phyloP scores from a whole-genome alignment of 176 grass and related monocot species.

The Elymus sibiricus region DNA sequence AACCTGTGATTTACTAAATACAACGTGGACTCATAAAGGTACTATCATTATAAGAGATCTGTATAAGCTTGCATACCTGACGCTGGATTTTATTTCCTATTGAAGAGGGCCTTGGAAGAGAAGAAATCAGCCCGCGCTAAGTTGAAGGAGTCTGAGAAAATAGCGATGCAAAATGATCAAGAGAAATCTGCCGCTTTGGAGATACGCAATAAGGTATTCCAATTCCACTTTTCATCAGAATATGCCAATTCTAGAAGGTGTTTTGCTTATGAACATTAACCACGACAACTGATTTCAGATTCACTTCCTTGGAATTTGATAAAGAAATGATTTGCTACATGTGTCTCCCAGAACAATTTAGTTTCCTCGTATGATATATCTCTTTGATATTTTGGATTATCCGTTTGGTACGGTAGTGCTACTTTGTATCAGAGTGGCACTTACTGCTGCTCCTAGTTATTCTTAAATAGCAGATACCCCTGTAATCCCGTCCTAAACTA shows the following conservation, averaged over 20 bases:
- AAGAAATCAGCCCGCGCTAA: constrained; percentile 59
- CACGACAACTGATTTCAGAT: neutral
- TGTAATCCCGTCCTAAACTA: neutral
- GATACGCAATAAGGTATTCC: constrained; percentile 59
- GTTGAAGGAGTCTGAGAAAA: constrained; percentile 63
- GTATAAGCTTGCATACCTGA: constrained; percentile 15
- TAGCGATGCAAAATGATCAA: constrained; percentile 50
- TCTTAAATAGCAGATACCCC: neutral
- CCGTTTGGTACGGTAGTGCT: neutral
- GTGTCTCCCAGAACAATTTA: neutral
- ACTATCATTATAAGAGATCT: neutral
- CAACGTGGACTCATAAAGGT: neutral
- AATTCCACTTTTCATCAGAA: constrained; percentile 1
- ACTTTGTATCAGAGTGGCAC: neutral
- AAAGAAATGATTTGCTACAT: neutral
- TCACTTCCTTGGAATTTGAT: neutral
- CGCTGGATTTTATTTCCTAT: constrained; percentile 14
- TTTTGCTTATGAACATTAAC: neutral
- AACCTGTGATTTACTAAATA: neutral
- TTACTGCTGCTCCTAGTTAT: constrained; percentile 3
- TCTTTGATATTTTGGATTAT: neutral
- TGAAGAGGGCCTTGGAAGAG: constrained; percentile 72
- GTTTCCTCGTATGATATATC: neutral
- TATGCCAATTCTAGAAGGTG: neutral
- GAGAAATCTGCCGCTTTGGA: constrained; percentile 71